Conservation (phyloP, 2,329 filamentous ascomycete species). For the Shiraia bambusicola region DNA sequence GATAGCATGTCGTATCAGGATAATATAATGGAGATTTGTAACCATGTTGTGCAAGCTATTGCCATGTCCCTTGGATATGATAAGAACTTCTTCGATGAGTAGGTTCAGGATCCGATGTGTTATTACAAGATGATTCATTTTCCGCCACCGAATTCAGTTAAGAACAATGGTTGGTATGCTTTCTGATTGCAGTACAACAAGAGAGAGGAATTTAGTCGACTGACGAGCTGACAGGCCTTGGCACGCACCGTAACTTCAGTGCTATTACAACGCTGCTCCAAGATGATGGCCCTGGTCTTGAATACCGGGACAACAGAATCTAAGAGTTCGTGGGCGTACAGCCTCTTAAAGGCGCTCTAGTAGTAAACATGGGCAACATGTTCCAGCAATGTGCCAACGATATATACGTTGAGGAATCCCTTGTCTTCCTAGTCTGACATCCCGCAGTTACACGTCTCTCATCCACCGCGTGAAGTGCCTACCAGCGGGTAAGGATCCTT, state of each 20-base stretch:
- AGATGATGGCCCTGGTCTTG: slow-evolving; percentile 58
- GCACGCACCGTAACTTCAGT: slow-evolving; percentile 46
- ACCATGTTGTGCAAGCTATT: too few species aligned
- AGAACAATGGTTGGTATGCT: too few species aligned
- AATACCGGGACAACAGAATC: slow-evolving; percentile 69
- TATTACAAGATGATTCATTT: too few species aligned
- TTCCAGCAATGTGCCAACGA: slow-evolving; percentile 44
- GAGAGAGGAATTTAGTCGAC: slow-evolving; percentile 1
- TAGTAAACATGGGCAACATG: slow-evolving; percentile 70
- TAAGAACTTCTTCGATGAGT: too few species aligned
- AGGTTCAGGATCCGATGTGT: too few species aligned
- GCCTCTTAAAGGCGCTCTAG: slow-evolving; percentile 70
- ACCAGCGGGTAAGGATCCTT: slow-evolving; percentile 44
- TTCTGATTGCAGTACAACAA: too few species aligned
- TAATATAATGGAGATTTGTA: too few species aligned
- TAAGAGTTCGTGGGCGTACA: slow-evolving; percentile 78
- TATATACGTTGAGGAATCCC: slow-evolving; percentile 25
- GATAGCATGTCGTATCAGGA: too few species aligned
- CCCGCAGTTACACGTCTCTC: slow-evolving; percentile 19
- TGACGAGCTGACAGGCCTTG: slow-evolving; percentile 39
- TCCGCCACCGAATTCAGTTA: too few species aligned
- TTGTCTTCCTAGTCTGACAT: too few species aligned
- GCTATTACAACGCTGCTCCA: slow-evolving; percentile 44
- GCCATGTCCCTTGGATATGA: too few species aligned
- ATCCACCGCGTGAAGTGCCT: slow-evolving; percentile 41